Conservation (phyloP, 2,329 filamentous ascomycete genomes). For the Ilyonectria destructans region DNA sequence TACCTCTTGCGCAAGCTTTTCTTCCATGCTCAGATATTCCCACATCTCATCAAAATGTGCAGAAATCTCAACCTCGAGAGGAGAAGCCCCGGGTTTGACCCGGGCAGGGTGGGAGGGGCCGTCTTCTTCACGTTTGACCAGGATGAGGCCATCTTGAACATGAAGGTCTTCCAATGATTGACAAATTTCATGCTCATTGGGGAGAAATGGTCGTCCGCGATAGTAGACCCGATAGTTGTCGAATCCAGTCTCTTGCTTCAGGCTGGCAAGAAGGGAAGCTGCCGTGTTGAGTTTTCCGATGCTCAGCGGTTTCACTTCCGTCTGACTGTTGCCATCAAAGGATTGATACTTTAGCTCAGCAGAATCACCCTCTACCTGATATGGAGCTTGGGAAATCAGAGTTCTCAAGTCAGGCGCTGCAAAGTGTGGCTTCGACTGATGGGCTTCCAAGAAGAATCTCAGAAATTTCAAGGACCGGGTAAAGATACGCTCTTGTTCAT, state of each 20-base stretch:
- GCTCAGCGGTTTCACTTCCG: constrained; percentile 73
- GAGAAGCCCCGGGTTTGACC: constrained; percentile 68
- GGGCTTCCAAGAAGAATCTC: constrained; percentile 76
- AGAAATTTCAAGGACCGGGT: constrained; percentile 79
- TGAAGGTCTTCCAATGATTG: constrained; percentile 79
- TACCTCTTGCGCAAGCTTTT: constrained; percentile 79
- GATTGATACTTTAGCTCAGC: constrained; percentile 82
- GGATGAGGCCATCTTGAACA: constrained; percentile 75
- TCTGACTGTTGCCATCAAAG: constrained; percentile 75
- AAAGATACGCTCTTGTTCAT: constrained; percentile 73
- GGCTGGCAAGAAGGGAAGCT: constrained; percentile 76
- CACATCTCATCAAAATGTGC: constrained; percentile 89
- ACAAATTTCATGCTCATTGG: constrained; percentile 72
- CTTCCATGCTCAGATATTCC: constrained; percentile 82
- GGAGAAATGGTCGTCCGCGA: constrained; percentile 76
- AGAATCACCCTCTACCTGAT: constrained; percentile 73
- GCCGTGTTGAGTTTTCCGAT: constrained; percentile 82
- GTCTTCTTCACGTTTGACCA: constrained; percentile 75
- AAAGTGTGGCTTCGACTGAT: constrained; percentile 75
- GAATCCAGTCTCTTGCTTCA: constrained; percentile 82
- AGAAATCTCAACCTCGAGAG: constrained; percentile 84
- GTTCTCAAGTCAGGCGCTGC: constrained; percentile 72
- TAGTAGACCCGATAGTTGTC: constrained; percentile 83
- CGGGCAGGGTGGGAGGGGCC: constrained; percentile 59
- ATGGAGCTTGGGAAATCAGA: constrained; percentile 67